phyloP scores from a whole-genome alignment of 768 basidiomycete genomes.

The Flagelloscypha sp. region DNA sequence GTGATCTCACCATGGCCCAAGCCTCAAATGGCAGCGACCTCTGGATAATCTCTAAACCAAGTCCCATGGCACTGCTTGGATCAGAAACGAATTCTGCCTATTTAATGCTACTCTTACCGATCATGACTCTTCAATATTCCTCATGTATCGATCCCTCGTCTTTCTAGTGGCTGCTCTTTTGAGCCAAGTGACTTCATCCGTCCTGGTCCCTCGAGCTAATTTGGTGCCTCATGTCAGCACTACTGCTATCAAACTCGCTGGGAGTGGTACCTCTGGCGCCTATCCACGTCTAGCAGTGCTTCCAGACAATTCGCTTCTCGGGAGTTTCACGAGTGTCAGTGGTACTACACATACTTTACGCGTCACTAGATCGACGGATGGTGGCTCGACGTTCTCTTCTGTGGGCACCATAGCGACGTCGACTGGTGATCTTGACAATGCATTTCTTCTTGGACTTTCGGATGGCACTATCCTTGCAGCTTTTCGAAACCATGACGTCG shows the following conservation, averaged over 20 bases:
- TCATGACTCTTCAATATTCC: too few relatives aligned
- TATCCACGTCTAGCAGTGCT: slow-evolving; percentile 12
- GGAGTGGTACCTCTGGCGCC: slow-evolving; percentile 6
- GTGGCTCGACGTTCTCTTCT: slow-evolving; percentile 4
- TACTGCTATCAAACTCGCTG: background rate
- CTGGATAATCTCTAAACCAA: too few relatives aligned
- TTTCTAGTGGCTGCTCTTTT: too few relatives aligned
- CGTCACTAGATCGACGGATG: slow-evolving; percentile 11
- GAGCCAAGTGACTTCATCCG: too few relatives aligned
- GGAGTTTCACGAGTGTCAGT: slow-evolving; percentile 2
- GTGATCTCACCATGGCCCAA: too few relatives aligned
- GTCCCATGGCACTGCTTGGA: too few relatives aligned
- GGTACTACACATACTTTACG: slow-evolving; percentile 6
- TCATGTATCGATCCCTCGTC: too few relatives aligned
- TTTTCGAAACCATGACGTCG: slow-evolving; percentile 13
- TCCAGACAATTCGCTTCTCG: slow-evolving; percentile 11
- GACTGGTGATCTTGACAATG: slow-evolving; percentile 12
- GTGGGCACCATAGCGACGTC: slow-evolving; percentile 7
- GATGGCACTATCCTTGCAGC: slow-evolving; percentile 10
- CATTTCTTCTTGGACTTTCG: slow-evolving; percentile 7
- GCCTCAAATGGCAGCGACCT: too few relatives aligned
- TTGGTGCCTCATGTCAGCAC: slow-evolving; percentile 8
- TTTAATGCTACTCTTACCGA: too few relatives aligned
- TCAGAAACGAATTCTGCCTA: too few relatives aligned
- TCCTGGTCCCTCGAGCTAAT: too few relatives aligned